Evolutionary conservation across 306 rosid species (phyloP).

Genomic region (Dalbergia cultrata): DNA sequence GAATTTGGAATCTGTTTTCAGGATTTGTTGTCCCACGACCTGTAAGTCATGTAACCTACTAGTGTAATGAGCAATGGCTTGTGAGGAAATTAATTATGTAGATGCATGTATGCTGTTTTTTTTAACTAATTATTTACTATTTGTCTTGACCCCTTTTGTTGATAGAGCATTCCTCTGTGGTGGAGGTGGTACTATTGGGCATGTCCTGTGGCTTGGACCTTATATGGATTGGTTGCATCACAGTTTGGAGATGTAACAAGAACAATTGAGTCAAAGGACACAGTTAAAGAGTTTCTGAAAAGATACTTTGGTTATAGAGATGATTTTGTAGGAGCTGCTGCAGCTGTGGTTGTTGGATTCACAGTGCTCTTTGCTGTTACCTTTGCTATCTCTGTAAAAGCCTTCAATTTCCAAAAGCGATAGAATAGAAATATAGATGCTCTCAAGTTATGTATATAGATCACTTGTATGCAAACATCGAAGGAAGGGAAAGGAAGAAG

Average conservation of each 20-base stretch:
- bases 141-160: background rate
- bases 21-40: slow-evolving; percentile 71
- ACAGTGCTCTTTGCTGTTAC: slow-evolving; percentile 54
- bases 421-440: slow-evolving; percentile 33
- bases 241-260: slow-evolving; percentile 64
- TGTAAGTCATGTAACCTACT: slow-evolving; percentile 47
- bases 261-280: slow-evolving; percentile 39
- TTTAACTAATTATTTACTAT: background rate
- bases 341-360: slow-evolving; percentile 46
- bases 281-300: slow-evolving; percentile 52
- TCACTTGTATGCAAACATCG: background rate
- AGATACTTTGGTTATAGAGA: slow-evolving; percentile 56
- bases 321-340: slow-evolving; percentile 56
- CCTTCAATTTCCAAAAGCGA: slow-evolving; percentile 61
- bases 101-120: background rate
- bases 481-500: background rate
- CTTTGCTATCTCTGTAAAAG: slow-evolving; percentile 52
- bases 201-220: slow-evolving; percentile 76
- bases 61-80: background rate
- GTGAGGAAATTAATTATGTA: background rate
- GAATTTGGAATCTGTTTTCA: slow-evolving; percentile 73
- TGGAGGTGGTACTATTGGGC: slow-evolving; percentile 87
- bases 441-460: background rate
- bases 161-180: slow-evolving; percentile 73
- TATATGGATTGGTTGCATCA: slow-evolving; percentile 69